phyloP scores from a whole-genome alignment of 257 asterid genomes.

The Scutellaria galericulata region DNA sequence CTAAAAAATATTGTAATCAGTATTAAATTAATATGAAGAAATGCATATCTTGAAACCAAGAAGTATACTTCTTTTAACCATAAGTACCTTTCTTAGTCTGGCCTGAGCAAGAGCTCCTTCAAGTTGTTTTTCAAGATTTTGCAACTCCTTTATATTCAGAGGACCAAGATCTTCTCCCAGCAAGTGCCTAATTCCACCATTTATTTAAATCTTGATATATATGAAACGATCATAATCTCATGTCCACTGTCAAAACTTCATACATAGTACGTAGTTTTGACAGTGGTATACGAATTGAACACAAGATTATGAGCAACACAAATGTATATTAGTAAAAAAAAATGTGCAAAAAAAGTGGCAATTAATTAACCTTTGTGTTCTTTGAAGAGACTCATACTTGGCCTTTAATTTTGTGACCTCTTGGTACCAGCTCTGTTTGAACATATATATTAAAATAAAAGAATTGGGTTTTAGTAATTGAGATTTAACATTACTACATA shows the following conservation, averaged over 20 bases:
- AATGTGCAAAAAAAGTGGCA: conserved; percentile 9
- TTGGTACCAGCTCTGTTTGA: conserved; percentile 76
- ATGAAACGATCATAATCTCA: neutral
- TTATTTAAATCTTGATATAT: neutral
- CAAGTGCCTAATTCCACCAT: conserved; percentile 60
- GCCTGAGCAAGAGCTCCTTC: conserved; percentile 86
- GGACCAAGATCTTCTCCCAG: conserved; percentile 97
- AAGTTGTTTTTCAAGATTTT: conserved; percentile 88
- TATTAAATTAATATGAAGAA: neutral
- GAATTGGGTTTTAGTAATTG: too few relatives aligned
- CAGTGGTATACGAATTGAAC: too few relatives aligned
- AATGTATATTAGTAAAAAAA: neutral
- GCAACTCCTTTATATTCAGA: conserved; percentile 81
- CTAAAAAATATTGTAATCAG: too few relatives aligned
- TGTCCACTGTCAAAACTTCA: too few relatives aligned
- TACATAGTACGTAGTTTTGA: too few relatives aligned
- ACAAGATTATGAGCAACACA: neutral
- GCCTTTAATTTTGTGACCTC: conserved; percentile 84
- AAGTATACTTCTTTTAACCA: neutral
- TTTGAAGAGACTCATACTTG: conserved; percentile 82
- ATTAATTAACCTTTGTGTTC: conserved; percentile 81
- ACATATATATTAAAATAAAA: neutral
- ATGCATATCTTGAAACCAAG: too few relatives aligned
- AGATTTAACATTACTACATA: too few relatives aligned
- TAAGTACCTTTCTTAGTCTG: conserved; percentile 81